A percentile compares a stretch with the other conserved stretches of the same genome.
phyloP scores from a whole-genome alignment of 371 early-diverging fungal genomes.

The Batrachochytrium dendrobatidis region DNA sequence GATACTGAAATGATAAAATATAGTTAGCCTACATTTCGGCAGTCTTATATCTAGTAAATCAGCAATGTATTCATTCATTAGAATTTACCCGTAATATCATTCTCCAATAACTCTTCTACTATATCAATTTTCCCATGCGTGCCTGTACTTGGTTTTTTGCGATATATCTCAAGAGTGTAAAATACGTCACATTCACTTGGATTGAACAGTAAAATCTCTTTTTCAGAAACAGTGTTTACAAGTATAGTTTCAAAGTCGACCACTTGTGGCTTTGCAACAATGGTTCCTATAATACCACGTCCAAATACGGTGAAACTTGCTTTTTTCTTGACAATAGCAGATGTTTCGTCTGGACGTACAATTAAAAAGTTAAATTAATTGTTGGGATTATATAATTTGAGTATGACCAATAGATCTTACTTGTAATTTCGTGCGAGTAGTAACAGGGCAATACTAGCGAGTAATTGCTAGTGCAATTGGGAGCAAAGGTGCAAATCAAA shows the following conservation, averaged over 20 bases:
- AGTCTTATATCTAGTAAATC: neutral
- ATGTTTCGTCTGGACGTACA: neutral
- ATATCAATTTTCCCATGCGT: too few relatives aligned
- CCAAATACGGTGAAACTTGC: constrained; percentile 33
- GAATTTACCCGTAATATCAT: constrained; percentile 6
- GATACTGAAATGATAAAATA: constrained; percentile 2
- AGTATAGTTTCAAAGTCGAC: constrained; percentile 34
- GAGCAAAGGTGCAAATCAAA: constrained; percentile 30
- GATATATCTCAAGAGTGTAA: constrained; percentile 24
- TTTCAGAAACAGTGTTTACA: constrained; percentile 32
- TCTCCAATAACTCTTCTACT: constrained; percentile 9
- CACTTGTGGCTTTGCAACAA: constrained; percentile 16
- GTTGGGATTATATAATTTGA: neutral
- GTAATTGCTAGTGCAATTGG: constrained; percentile 24
- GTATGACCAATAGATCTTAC: constrained; percentile 11
- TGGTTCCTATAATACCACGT: constrained; percentile 20
- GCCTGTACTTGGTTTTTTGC: neutral
- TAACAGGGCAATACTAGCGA: constrained; percentile 34
- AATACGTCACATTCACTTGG: constrained; percentile 35
- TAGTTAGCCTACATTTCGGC: too few relatives aligned
- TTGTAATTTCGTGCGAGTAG: constrained; percentile 22
- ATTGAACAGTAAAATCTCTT: constrained; percentile 30
- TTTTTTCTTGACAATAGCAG: constrained; percentile 6
- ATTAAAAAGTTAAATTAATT: neutral
- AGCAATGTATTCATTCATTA: neutral